Evolutionary conservation across 805 yeast species (phyloP), one percentile per base, ranked within the genome.

Genomic region (Metschnikowia reukaufii): DNA sequence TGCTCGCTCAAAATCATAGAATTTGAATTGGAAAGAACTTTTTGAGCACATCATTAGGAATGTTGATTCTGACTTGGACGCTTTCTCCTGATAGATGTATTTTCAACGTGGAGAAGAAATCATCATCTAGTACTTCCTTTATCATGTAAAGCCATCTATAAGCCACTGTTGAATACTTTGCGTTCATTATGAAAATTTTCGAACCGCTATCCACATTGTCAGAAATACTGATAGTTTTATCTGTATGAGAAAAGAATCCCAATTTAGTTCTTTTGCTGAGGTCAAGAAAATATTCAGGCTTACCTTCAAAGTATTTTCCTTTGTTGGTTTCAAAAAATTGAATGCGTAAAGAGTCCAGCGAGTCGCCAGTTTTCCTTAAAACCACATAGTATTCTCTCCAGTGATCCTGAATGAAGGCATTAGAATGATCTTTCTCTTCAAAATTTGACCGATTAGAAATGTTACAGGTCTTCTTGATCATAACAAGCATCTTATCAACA

Each of bases 331-430:
- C 76, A 64, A 81, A 84, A 49, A 90, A 78, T 57, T 89, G 90
- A 1, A 89, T 49, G 3, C 72, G 61, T 0, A 88, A 59, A 0
- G 95, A 91, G 8, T 68, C 64, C 2, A 67, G 70, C 0, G 58
- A 39, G 47, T 73, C 66, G 13, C 79, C 82, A 0, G 87, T 81
- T n/a, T 79, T 76, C 49, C 92, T 69, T 1, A 85, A 83, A 1
- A 86, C 88, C 2, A 86, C 84, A 21, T 81, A 68, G 59, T 82
- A 88, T 60, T 91, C 97, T 50, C 76, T 80, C 94, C 97, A 89
- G 39, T 89, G 67, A 47, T 87, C 91, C 8, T 73, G 50, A 1
- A 86, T 74, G 43, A 84, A 66, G 0, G 87, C 72, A 34, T 79
- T 80, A 20, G 73, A 70, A 1, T 74, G 67, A 47, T 79, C 82